Evolutionary conservation across 2,329 filamentous ascomycete genomes (phyloP).

Genomic region (Boeremia exigua): DNA sequence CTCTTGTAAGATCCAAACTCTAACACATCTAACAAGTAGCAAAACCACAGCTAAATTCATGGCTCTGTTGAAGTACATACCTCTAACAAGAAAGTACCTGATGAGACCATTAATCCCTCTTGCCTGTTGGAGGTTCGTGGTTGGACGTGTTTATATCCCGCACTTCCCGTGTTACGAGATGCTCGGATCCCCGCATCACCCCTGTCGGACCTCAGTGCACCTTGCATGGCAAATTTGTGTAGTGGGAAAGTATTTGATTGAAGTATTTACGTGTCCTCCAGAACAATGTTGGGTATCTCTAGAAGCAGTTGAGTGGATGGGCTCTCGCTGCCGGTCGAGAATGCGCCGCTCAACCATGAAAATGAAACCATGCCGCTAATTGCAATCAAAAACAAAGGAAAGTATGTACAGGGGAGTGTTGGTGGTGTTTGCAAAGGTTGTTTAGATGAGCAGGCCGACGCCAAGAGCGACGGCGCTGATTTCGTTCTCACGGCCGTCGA

Average conservation of each 20-base stretch:
- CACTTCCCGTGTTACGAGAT: neutral
- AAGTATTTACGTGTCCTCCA: slow-evolving; percentile 6
- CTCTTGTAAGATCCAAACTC: too few relatives aligned
- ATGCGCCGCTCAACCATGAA: slow-evolving; percentile 4
- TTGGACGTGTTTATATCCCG: neutral
- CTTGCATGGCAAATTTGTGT: neutral
- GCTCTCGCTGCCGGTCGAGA: slow-evolving; percentile 11
- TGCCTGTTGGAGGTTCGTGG: neutral
- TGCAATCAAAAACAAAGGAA: slow-evolving; percentile 9
- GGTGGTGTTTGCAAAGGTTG: neutral
- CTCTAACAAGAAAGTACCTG: too few relatives aligned
- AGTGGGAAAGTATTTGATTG: slow-evolving; percentile 9
- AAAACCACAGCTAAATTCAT: too few relatives aligned
- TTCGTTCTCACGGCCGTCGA: slow-evolving; percentile 21
- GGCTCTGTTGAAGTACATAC: too few relatives aligned
- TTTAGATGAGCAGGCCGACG: slow-evolving; percentile 30
- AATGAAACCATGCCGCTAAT: slow-evolving; percentile 17
- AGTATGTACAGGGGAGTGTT: neutral
- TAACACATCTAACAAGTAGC: too few relatives aligned
- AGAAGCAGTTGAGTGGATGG: slow-evolving; percentile 10
- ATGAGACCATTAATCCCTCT: too few relatives aligned
- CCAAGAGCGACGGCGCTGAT: slow-evolving; percentile 28
- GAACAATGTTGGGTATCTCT: slow-evolving; percentile 15
- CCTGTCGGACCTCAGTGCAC: neutral
- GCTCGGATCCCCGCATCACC: slow-evolving; percentile 11